These are phyloP conservation scores for Trichoderma sp. DNA, from an alignment of 2,329 filamentous ascomycete genomes.

Conservation along the genomic window DNA sequence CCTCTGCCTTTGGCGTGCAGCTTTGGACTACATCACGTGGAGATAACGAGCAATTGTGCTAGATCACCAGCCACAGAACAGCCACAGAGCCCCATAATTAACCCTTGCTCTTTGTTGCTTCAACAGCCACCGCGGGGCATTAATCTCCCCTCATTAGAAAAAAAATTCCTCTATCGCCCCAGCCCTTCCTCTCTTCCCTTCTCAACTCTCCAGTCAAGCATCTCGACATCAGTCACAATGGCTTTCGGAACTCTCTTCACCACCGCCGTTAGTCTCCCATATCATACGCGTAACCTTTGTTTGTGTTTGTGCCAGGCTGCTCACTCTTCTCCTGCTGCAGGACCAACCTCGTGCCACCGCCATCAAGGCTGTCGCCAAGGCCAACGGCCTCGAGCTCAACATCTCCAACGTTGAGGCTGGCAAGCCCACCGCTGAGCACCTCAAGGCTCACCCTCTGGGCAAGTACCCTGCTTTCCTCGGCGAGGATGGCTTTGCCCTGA, in stretches of 20 bases:
- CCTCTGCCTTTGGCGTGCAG: background rate
- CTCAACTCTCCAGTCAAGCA: conserved; percentile 24
- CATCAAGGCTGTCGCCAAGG: conserved; percentile 93
- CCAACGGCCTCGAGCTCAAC: conserved; percentile 92
- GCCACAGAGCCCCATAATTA: background rate
- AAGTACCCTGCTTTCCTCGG: conserved; percentile 94
- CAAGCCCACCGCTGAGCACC: conserved; percentile 73
- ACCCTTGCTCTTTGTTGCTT: conserved; percentile 27
- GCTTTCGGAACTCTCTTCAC: conserved; percentile 98
- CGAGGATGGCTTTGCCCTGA: conserved; percentile 85
- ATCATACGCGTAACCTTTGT: conserved; percentile 22
- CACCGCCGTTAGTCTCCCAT: conserved; percentile 63
- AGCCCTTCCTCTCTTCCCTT: conserved; percentile 18
- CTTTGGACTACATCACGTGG: conserved; percentile 27
- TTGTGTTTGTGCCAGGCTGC: conserved; percentile 23
- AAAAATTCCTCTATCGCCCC: conserved; percentile 37
- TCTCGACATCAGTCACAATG: conserved; percentile 61
- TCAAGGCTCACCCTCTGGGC: conserved; percentile 81
- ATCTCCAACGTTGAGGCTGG: conserved; percentile 69
- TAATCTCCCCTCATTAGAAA: conserved; percentile 32
- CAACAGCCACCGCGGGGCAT: conserved; percentile 37
- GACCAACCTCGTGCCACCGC: conserved; percentile 86
- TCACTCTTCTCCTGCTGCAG: conserved; percentile 50
- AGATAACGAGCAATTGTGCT: conserved; percentile 24
- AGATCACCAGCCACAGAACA: conserved; percentile 6